phyloP scores from a whole-genome alignment of 129 eudicot genomes.

The Artemisia tridentata region DNA sequence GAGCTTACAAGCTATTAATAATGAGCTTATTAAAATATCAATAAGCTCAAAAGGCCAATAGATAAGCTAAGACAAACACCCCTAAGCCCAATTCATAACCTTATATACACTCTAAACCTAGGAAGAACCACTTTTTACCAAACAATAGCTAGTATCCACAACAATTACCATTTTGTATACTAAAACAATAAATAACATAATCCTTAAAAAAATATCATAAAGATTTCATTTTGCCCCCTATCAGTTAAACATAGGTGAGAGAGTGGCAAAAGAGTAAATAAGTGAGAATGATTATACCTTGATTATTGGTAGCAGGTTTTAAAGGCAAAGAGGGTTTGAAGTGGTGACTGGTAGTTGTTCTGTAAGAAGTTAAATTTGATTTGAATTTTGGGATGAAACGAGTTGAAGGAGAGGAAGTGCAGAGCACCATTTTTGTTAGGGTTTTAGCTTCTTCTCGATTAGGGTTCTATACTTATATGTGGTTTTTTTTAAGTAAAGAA shows the following conservation, averaged over 20 bases:
- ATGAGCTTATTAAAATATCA: too few relatives aligned
- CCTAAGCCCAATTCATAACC: not conserved
- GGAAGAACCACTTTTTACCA: not conserved
- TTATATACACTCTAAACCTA: not conserved
- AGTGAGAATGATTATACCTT: conserved; percentile 25
- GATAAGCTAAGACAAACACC: too few relatives aligned
- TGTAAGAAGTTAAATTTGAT: conserved; percentile 9
- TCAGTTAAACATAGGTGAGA: too few relatives aligned
- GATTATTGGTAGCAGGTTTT: conserved; percentile 18
- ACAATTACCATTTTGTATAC: too few relatives aligned
- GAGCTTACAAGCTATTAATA: too few relatives aligned
- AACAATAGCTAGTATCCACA: too few relatives aligned
- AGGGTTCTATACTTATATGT: conserved; percentile 24
- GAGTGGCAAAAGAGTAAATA: not conserved
- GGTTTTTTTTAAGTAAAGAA: not conserved
- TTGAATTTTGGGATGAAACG: conserved; percentile 3
- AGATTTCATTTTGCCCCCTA: too few relatives aligned
- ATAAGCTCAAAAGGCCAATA: too few relatives aligned
- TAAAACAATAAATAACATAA: not conserved
- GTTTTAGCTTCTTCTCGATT: conserved; percentile 19
- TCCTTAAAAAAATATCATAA: not conserved
- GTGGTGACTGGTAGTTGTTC: not conserved
- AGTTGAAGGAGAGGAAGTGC: conserved; percentile 21
- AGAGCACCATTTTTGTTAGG: conserved; percentile 31
- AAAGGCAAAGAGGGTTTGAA: conserved; percentile 26